Conservation (phyloP, 768 basidiomycete species). For the Trametes meyenii region DNA sequence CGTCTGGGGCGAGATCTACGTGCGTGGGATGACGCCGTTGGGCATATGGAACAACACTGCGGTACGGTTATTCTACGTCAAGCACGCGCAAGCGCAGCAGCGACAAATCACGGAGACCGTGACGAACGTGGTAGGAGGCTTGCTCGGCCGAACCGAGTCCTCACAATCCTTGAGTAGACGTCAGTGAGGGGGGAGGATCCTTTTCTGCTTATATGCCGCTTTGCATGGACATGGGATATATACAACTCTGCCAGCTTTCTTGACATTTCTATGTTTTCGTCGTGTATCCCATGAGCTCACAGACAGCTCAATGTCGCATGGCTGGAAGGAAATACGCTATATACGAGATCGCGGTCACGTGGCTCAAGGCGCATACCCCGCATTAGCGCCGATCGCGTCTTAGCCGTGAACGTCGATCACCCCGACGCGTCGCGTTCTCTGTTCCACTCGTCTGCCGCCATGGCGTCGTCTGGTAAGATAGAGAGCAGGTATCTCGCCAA, state of each 20-base stretch:
- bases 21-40: slow-evolving; percentile 82
- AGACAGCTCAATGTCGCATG: no score
- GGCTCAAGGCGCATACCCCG: background rate
- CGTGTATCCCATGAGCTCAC: no score
- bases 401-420: slow-evolving; percentile 5
- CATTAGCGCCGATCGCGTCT: slow-evolving; percentile 17
- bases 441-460: background rate
- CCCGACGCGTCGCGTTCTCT: slow-evolving; percentile 4
- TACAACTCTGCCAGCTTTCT: background rate
- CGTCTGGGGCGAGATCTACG: slow-evolving; percentile 95
- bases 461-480: slow-evolving; percentile 12
- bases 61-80: slow-evolving; percentile 89
- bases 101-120: slow-evolving; percentile 79
- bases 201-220: background rate
- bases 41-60: slow-evolving; percentile 91
- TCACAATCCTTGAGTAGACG: slow-evolving; percentile 33
- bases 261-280: no score
- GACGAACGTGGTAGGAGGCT: slow-evolving; percentile 78
- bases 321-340: no score
- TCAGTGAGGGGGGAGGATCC: slow-evolving; percentile 5
- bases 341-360: slow-evolving; percentile 18
- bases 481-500: slow-evolving; percentile 22
- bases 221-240: background rate
- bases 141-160: slow-evolving; percentile 52
- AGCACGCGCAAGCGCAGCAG: slow-evolving; percentile 72